Evolutionary conservation across 208 protist species (phyloP).

Genomic region (Trypanosoma cruzi): DNA sequence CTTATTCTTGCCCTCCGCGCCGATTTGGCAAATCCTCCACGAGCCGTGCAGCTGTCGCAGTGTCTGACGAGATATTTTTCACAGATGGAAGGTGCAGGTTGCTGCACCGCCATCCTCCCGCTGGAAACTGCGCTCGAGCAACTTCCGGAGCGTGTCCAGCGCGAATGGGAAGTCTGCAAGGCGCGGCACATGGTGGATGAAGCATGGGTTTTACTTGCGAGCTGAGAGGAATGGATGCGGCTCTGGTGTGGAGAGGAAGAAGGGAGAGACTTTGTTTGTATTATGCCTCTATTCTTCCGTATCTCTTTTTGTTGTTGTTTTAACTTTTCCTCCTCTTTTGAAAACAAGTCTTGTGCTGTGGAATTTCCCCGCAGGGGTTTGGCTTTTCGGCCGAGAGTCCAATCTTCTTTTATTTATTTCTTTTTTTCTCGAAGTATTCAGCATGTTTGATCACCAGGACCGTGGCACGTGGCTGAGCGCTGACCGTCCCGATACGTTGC

Average conservation of each 20-base stretch:
- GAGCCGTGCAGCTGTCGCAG: constrained; percentile 34
- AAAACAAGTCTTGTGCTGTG: background rate
- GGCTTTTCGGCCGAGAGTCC: background rate
- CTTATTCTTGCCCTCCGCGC: constrained; percentile 44
- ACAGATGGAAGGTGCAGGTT: background rate
- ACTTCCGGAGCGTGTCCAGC: constrained; percentile 5
- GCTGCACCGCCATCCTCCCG: constrained; percentile 9
- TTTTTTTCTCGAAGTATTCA: constrained; percentile 1
- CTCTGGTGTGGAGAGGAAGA: background rate
- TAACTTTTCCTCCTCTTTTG: background rate
- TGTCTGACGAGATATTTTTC: constrained; percentile 3
- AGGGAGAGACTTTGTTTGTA: constrained; percentile 2
- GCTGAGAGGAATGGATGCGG: constrained; percentile 6
- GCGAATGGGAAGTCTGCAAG: constrained; percentile 34
- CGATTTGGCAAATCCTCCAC: constrained; percentile 30
- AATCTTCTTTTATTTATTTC: background rate
- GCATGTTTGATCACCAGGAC: constrained; percentile 56
- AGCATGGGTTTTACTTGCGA: constrained; percentile 38
- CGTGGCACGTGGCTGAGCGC: constrained; percentile 63
- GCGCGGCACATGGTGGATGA: constrained; percentile 49
- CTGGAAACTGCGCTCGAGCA: constrained; percentile 19
- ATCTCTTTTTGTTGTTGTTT: background rate
- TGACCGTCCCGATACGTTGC: constrained; percentile 39
- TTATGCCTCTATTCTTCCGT: background rate
- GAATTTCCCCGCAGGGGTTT: background rate